Evolutionary conservation across 2,329 filamentous ascomycete species (phyloP).

Genomic region (Ophiostoma ulmi): DNA sequence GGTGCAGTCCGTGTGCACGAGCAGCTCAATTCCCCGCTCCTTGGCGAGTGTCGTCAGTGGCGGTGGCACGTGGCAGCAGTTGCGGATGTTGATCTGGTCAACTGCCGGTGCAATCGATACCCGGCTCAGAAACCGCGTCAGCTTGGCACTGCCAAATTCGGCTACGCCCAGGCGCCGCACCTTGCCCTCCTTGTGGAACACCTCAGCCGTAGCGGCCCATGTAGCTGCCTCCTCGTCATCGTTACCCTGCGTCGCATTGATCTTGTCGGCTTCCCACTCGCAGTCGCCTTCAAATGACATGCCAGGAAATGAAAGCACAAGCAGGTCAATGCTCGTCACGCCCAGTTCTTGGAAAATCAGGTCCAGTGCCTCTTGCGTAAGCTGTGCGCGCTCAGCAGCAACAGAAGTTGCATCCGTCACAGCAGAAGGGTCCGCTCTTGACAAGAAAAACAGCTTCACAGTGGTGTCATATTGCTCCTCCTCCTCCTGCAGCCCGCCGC

Average conservation of each 20-base stretch:
- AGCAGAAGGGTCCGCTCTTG: conserved; percentile 55
- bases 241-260: conserved; percentile 56
- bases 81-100: conserved; percentile 91
- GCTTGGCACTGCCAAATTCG: conserved; percentile 82
- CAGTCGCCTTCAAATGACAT: conserved; percentile 91
- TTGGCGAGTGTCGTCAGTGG: conserved; percentile 81
- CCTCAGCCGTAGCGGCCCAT: conserved; percentile 65
- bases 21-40: conserved; percentile 72
- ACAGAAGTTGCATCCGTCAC: conserved; percentile 55
- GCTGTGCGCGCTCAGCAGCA: conserved; percentile 57
- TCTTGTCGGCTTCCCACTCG: conserved; percentile 66
- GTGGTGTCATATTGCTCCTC: conserved; percentile 86
- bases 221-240: conserved; percentile 64
- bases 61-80: conserved; percentile 93
- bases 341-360: conserved; percentile 76
- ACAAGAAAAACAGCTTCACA: conserved; percentile 86
- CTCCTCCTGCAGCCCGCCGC: conserved; percentile 62
- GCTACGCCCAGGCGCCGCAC: conserved; percentile 76
- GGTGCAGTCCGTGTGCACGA: conserved; percentile 91
- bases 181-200: conserved; percentile 62
- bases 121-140: conserved; percentile 68
- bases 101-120: conserved; percentile 72
- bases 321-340: conserved; percentile 70
- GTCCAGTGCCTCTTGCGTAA: conserved; percentile 72
- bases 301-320: conserved; percentile 89